Percentiles rank a stretch among this genome's conserved stretches.
phyloP scores from a whole-genome alignment of 2,329 filamentous ascomycete species.

The Colletotrichum nymphaeae region DNA sequence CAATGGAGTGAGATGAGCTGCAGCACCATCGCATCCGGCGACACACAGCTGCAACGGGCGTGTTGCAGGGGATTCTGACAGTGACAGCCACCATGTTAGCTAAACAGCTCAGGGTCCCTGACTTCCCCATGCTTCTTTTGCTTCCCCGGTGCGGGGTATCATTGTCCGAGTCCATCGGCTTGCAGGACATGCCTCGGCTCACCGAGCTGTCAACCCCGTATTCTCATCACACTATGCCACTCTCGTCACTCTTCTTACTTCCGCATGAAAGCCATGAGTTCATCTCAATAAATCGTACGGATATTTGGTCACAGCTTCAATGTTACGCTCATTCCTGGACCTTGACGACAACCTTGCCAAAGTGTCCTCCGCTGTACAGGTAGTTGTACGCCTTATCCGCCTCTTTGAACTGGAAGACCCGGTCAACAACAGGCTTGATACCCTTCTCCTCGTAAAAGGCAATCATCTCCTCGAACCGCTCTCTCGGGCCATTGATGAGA shows the following conservation, averaged over 20 bases:
- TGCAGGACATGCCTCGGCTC: slow-evolving; percentile 25
- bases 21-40: not conserved
- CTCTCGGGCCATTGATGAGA: slow-evolving; percentile 70
- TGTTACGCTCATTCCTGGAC: slow-evolving; percentile 41
- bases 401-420: slow-evolving; percentile 58
- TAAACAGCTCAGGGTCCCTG: slow-evolving; percentile 19
- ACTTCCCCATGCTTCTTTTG: not conserved
- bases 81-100: slow-evolving; percentile 4
- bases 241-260: not conserved
- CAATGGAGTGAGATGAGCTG: not conserved
- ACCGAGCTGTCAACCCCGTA: not conserved
- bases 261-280: not conserved
- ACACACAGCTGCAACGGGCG: not conserved
- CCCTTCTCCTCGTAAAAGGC: slow-evolving; percentile 55
- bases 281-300: not conserved
- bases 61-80: not conserved
- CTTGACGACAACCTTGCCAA: slow-evolving; percentile 67
- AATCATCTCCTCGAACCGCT: slow-evolving; percentile 66
- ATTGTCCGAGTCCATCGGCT: slow-evolving; percentile 7
- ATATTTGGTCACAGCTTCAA: not conserved
- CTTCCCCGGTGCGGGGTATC: slow-evolving; percentile 3
- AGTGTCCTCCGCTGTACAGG: slow-evolving; percentile 63
- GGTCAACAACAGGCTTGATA: slow-evolving; percentile 61
- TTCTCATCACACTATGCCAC: not conserved
- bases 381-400: slow-evolving; percentile 63